Conservation (phyloP, 306 rosid species). For the Pyrus communis region DNA sequence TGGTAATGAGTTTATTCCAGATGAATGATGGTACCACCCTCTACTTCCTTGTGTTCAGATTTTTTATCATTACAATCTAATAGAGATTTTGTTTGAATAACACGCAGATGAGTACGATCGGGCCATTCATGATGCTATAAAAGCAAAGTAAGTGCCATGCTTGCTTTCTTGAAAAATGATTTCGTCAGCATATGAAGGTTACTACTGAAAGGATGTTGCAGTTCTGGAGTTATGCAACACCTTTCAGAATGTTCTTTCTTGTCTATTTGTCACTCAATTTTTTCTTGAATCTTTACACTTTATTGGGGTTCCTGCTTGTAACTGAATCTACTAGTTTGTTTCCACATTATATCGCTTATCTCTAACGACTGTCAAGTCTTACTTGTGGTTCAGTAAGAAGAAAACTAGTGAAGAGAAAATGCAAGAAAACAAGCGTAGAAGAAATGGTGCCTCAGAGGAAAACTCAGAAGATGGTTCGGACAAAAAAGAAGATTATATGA, state of each 20-base stretch:
- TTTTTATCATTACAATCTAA: neutral
- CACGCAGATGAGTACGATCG: slow-evolving; percentile 72
- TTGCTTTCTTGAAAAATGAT: neutral
- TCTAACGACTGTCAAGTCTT: neutral
- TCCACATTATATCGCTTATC: neutral
- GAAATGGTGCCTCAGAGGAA: slow-evolving; percentile 20
- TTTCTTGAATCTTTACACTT: neutral
- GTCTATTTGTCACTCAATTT: neutral
- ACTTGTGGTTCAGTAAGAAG: slow-evolving; percentile 18
- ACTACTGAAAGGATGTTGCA: neutral
- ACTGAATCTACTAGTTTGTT: neutral
- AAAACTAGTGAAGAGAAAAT: slow-evolving; percentile 11
- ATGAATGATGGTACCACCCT: neutral
- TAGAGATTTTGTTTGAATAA: slow-evolving; percentile 10
- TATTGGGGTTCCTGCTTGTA: neutral
- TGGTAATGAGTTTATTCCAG: neutral
- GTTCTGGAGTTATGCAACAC: neutral
- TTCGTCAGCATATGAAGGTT: neutral
- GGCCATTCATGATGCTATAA: slow-evolving; percentile 63
- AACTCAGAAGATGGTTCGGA: slow-evolving; percentile 22
- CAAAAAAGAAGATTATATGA: neutral
- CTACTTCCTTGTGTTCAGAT: neutral
- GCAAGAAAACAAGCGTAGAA: slow-evolving; percentile 17
- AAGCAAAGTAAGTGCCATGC: slow-evolving; percentile 44
- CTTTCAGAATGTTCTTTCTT: neutral